These are phyloP conservation scores for Hanseniaspora uvarum DNA, from an alignment of 1,139 yeast species.

Conservation along the genomic window DNA sequence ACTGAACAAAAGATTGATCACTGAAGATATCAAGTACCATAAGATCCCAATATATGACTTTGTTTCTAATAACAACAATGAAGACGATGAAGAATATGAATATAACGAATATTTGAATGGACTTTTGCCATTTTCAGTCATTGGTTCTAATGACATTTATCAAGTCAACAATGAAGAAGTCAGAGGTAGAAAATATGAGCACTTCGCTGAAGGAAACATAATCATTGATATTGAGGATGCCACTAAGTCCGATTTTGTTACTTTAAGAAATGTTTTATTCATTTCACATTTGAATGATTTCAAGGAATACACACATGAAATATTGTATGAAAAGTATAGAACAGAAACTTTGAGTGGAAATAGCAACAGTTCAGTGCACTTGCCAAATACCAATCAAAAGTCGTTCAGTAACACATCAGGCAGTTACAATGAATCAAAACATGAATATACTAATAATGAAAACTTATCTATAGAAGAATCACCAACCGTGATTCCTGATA, in stretches of 20 bases:
- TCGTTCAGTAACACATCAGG: not conserved
- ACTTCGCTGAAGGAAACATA: slow-evolving; percentile 47
- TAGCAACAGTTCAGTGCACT: no score
- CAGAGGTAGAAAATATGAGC: slow-evolving; percentile 82
- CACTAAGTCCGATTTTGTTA: slow-evolving; percentile 70
- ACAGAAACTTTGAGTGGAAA: slow-evolving; percentile 70
- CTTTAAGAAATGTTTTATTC: slow-evolving; percentile 68
- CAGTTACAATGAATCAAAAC: slow-evolving; percentile 20
- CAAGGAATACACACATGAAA: slow-evolving; percentile 86
- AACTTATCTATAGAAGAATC: not conserved
- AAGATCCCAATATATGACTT: slow-evolving; percentile 79
- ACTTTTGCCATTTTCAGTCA: slow-evolving; percentile 77
- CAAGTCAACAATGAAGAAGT: slow-evolving; percentile 46
- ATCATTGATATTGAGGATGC: slow-evolving; percentile 79
- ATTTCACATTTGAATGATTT: slow-evolving; percentile 91
- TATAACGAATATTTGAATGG: slow-evolving; percentile 68
- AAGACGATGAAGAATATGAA: slow-evolving; percentile 66
- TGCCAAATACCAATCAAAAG: no score
- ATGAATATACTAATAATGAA: slow-evolving; percentile 10
- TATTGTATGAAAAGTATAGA: slow-evolving; percentile 83
- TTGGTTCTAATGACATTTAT: slow-evolving; percentile 56
- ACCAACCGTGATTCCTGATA: not conserved
- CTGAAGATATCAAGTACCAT: slow-evolving; percentile 64
- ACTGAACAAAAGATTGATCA: slow-evolving; percentile 51
- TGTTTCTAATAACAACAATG: slow-evolving; percentile 38